Conservation (phyloP, 73 alveolate genomes). For the Blepharisma stoltei region DNA sequence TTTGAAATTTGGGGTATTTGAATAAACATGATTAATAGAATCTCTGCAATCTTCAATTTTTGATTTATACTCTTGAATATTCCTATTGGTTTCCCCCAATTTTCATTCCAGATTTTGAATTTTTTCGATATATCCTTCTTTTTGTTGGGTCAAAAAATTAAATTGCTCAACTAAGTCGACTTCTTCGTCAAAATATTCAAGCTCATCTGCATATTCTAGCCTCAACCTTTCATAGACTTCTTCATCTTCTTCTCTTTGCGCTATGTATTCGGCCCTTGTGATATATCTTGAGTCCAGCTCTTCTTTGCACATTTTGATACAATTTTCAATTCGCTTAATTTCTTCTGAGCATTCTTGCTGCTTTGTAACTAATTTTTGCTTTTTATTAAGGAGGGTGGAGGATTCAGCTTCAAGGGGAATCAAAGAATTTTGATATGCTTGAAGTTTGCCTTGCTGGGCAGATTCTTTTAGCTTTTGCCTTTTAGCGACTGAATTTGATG, state of each 20-base stretch:
- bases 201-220: constrained; percentile 1
- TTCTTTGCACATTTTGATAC: constrained; percentile 7
- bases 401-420: constrained; percentile 9
- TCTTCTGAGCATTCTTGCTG: neutral
- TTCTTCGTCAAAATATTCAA: constrained; percentile 20
- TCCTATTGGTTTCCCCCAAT: neutral
- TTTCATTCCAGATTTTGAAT: neutral
- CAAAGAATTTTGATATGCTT: neutral
- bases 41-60: neutral
- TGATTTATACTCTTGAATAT: neutral
- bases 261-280: neutral
- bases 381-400: neutral
- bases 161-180: neutral
- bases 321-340: neutral
- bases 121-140: neutral
- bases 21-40: neutral
- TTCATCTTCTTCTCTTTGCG: constrained; percentile 16
- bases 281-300: neutral
- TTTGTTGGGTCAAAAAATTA: no score
- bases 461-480: neutral
- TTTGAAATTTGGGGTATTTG: neutral
- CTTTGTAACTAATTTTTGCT: neutral
- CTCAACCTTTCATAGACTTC: neutral
- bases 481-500: neutral
- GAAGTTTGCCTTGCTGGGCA: neutral